Conservation (phyloP, 2,329 filamentous ascomycete species). For the Amauroascus niger region DNA sequence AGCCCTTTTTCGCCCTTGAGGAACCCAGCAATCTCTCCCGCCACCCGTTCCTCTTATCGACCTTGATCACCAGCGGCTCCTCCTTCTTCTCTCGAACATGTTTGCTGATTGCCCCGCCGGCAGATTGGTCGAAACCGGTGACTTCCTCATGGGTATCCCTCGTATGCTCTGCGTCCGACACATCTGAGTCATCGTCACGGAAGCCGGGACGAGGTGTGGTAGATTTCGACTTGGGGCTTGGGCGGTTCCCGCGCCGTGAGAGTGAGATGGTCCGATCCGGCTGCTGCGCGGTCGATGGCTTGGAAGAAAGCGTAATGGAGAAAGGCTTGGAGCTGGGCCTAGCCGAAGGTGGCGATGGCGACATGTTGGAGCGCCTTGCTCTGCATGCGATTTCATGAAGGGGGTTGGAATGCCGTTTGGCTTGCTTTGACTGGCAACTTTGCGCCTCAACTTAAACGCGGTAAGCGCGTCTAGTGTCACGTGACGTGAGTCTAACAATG, state of each 20-base stretch:
- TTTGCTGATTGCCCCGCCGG: conserved; percentile 32
- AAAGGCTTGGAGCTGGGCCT: conserved; percentile 28
- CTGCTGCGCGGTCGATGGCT: conserved; percentile 23
- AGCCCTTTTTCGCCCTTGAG: conserved; percentile 49
- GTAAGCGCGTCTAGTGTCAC: background rate
- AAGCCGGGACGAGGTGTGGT: conserved; percentile 16
- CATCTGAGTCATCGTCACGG: conserved; percentile 50
- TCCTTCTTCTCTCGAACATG: conserved; percentile 32
- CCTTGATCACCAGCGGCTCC: conserved; percentile 64
- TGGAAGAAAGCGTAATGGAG: conserved; percentile 35
- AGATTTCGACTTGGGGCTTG: conserved; percentile 4
- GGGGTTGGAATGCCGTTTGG: background rate
- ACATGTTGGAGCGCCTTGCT: background rate
- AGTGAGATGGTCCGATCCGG: conserved; percentile 1
- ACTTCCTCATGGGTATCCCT: conserved; percentile 38
- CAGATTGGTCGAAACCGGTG: conserved; percentile 45
- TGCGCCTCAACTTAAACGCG: background rate
- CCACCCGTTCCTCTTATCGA: conserved; percentile 78
- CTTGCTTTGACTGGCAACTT: background rate
- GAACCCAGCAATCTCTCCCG: conserved; percentile 35
- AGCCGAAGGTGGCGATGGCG: background rate
- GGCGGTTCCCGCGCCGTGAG: background rate
- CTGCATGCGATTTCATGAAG: background rate
- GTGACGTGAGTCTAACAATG: background rate
- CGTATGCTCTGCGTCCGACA: conserved; percentile 34